Evolutionary conservation across 2,329 filamentous ascomycete genomes (phyloP).

Genomic region (Clarireedia sp.): DNA sequence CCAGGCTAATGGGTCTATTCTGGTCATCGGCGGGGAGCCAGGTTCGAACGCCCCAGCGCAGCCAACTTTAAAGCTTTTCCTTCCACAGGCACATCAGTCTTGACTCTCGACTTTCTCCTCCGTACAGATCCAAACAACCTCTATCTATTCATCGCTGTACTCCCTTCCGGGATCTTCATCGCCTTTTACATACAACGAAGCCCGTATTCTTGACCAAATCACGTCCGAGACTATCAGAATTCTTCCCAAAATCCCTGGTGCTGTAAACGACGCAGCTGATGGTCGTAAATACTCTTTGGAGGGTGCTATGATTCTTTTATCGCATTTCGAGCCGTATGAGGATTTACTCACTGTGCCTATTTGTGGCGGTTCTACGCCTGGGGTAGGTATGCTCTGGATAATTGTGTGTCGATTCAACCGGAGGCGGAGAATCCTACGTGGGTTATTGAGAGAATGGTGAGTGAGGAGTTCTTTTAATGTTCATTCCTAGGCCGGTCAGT

Average conservation of each 20-base stretch:
- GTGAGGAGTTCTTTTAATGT: neutral
- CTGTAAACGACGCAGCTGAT: slow-evolving; percentile 49
- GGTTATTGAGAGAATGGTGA: slow-evolving; percentile 55
- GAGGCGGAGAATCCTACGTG: slow-evolving; percentile 47
- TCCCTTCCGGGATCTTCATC: slow-evolving; percentile 56
- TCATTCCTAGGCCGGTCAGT: no score
- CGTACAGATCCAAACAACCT: slow-evolving; percentile 59
- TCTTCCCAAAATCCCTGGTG: slow-evolving; percentile 54
- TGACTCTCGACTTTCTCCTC: slow-evolving; percentile 51
- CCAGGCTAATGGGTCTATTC: slow-evolving; percentile 52
- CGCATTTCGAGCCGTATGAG: slow-evolving; percentile 52
- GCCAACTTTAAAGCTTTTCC: slow-evolving; percentile 54
- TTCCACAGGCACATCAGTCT: slow-evolving; percentile 30
- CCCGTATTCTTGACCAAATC: slow-evolving; percentile 52
- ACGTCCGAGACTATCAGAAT: slow-evolving; percentile 48
- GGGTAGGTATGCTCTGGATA: slow-evolving; percentile 51
- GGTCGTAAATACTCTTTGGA: slow-evolving; percentile 61
- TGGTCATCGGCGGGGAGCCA: slow-evolving; percentile 55
- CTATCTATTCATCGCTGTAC: slow-evolving; percentile 54
- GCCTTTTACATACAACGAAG: slow-evolving; percentile 62
- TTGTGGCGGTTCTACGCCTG: slow-evolving; percentile 54
- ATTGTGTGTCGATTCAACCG: slow-evolving; percentile 56
- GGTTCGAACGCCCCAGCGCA: slow-evolving; percentile 54
- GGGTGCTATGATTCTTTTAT: slow-evolving; percentile 53
- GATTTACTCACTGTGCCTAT: slow-evolving; percentile 52